phyloP scores from a whole-genome alignment of 495 filamentous ascomycete genomes.

The Podospora conica region DNA sequence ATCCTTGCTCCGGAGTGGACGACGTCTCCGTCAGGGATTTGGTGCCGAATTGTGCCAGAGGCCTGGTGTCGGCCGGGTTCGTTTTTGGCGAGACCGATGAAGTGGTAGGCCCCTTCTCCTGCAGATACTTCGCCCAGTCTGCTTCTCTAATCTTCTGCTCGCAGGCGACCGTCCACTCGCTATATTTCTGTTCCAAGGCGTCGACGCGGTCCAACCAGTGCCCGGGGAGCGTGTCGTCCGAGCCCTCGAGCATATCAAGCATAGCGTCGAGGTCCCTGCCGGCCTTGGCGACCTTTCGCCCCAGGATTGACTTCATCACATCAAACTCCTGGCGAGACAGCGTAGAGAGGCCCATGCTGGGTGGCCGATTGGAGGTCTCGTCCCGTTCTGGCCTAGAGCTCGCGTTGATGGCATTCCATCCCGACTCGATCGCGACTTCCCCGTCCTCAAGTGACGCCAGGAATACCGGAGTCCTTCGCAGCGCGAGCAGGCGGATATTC shows the following conservation, averaged over 20 bases:
- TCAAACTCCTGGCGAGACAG: slow-evolving; percentile 50
- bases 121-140: slow-evolving; percentile 21
- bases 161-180: slow-evolving; percentile 57
- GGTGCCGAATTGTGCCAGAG: not conserved
- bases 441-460: slow-evolving; percentile 59
- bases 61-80: not conserved
- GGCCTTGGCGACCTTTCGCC: slow-evolving; percentile 60
- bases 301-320: slow-evolving; percentile 57
- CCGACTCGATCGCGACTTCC: slow-evolving; percentile 56
- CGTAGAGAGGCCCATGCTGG: slow-evolving; percentile 13
- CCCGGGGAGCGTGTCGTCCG: slow-evolving; percentile 76
- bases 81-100: not conserved
- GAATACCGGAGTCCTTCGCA: slow-evolving; percentile 64
- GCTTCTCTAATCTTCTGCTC: slow-evolving; percentile 35
- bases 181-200: slow-evolving; percentile 69
- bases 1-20: not conserved
- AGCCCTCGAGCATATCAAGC: slow-evolving; percentile 78
- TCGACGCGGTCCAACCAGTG: slow-evolving; percentile 84
- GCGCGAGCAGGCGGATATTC: slow-evolving; percentile 66
- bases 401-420: slow-evolving; percentile 52
- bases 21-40: not conserved
- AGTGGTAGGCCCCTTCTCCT: not conserved
- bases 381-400: not conserved
- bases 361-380: slow-evolving; percentile 5
- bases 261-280: slow-evolving; percentile 73